Evolutionary conservation across 805 yeast species (phyloP), one percentile per base, ranked within the genome.

Genomic region (Kodamaea laetipori): DNA sequence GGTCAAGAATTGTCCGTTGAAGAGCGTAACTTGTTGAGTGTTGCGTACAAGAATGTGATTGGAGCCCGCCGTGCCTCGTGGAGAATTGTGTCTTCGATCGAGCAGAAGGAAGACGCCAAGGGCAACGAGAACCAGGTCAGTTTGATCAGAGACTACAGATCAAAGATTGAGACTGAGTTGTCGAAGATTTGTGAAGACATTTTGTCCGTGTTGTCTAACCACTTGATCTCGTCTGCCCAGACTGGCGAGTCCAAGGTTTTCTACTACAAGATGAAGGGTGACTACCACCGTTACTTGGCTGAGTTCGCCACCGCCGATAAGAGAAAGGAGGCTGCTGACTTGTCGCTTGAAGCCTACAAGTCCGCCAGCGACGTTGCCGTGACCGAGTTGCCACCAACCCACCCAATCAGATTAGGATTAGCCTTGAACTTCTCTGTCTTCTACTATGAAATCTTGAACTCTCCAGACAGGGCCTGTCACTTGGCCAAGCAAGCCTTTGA

Each of bases 1-100:
- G 97, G 96, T 51, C 90, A 87, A 72, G 98, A 92, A 70, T 77
- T 94, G 57, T 85, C 95, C 40, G 96, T 94, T 55, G 99, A 94
- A 76, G 99, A 94, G 77, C 90, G 99, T 73, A 94, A 94, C 74
- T 78, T 92, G 57, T 80, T 92, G 60, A 89, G 97, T 25, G 98
- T 94, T 58, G 99, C 99, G 50, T 92, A 92, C 80, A 92, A 92
- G 75, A 92, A 92, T 65, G 98, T 92, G 45, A 92, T 92, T 71
- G 99, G 99, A 65, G 96, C 98, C 47, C 90, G 98, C 64, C 90
- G 99, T 76, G 98, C 99, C 47, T 89, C 97, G 36, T 94, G 98
- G 98, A 86, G 99, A 81, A 90, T 94, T 64, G 97, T 94, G 42
- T 90, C 97, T 28, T 89, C 97, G 37, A 92, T 92, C 61, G 99